Percentiles rank a stretch among this genome's conserved stretches.
These are phyloP conservation scores for Epichloe uncinata DNA, from an alignment of 2,329 filamentous ascomycete species.

Conservation along the genomic window DNA sequence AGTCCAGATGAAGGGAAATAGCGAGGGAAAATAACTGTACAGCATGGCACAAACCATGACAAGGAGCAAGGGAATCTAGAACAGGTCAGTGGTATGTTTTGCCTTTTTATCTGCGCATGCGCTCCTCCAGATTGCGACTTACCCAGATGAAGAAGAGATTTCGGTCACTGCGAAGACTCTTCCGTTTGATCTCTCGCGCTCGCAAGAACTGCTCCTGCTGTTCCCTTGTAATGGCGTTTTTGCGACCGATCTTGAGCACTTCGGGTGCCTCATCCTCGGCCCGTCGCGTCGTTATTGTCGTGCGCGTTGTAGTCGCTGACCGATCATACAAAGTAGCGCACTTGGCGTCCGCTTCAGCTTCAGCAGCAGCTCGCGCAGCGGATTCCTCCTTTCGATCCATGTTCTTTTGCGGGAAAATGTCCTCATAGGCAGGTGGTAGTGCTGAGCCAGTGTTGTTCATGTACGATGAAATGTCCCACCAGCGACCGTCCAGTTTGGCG, in stretches of 20 bases:
- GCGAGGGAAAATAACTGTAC: conserved; percentile 35
- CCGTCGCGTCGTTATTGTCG: conserved; percentile 22
- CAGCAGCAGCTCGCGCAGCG: conserved; percentile 43
- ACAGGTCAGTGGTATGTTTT: not conserved
- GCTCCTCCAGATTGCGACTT: conserved; percentile 15
- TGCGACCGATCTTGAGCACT: conserved; percentile 46
- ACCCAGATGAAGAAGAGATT: conserved; percentile 60
- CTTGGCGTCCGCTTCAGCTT: conserved; percentile 45
- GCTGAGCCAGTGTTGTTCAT: conserved; percentile 31
- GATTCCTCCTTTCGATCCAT: conserved; percentile 44
- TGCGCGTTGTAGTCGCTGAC: conserved; percentile 10
- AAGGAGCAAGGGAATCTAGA: conserved; percentile 35
- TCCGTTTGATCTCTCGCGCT: conserved; percentile 48
- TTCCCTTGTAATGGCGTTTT: conserved; percentile 50
- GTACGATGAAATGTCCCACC: conserved; percentile 55
- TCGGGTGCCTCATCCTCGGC: conserved; percentile 26
- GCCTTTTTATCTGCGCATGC: not conserved
- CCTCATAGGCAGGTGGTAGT: conserved; percentile 64
- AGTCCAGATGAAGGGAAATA: conserved; percentile 24
- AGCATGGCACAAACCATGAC: conserved; percentile 35
- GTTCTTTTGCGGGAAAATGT: conserved; percentile 52
- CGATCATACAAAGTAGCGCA: conserved; percentile 41
- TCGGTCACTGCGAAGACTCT: conserved; percentile 48
- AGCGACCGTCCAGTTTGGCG: conserved; percentile 38
- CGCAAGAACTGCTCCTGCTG: conserved; percentile 50